Conservation (phyloP, 352 stramenopile genomes). For the Phytophthora syringae region DNA sequence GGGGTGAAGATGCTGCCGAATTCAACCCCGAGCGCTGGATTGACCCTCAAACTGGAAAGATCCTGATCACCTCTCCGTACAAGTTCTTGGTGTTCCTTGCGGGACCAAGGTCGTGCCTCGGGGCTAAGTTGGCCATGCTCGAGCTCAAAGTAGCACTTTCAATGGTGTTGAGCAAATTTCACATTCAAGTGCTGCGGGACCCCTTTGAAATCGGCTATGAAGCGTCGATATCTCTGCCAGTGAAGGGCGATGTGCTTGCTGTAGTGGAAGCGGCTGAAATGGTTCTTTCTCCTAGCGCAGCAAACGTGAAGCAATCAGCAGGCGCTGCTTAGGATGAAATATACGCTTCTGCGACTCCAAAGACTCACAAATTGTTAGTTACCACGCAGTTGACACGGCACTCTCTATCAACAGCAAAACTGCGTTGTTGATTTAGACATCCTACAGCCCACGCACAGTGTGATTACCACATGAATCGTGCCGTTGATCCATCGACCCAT, state of each 20-base stretch:
- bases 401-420: conserved; percentile 3
- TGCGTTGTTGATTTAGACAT: background rate
- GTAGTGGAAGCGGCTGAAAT: conserved; percentile 23
- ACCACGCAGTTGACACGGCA: background rate
- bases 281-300: background rate
- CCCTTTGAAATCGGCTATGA: conserved; percentile 49
- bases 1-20: conserved; percentile 65
- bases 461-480: conserved; percentile 89
- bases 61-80: conserved; percentile 54
- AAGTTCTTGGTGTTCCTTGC: conserved; percentile 77
- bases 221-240: conserved; percentile 45
- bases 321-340: conserved; percentile 20
- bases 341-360: background rate
- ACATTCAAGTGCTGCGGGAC: conserved; percentile 28
- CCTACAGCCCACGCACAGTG: background rate
- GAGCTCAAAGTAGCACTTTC: conserved; percentile 66
- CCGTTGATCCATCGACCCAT: conserved; percentile 82
- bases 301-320: conserved; percentile 9
- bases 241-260: conserved; percentile 44
- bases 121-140: conserved; percentile 62
- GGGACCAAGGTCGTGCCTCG: conserved; percentile 68
- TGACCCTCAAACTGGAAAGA: conserved; percentile 42
- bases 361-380: background rate
- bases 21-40: conserved; percentile 80
- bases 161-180: conserved; percentile 48